Evolutionary conservation across 352 stramenopile genomes (phyloP), one percentile per base, ranked within the genome.

Genomic region (Phytopythium boreale): DNA sequence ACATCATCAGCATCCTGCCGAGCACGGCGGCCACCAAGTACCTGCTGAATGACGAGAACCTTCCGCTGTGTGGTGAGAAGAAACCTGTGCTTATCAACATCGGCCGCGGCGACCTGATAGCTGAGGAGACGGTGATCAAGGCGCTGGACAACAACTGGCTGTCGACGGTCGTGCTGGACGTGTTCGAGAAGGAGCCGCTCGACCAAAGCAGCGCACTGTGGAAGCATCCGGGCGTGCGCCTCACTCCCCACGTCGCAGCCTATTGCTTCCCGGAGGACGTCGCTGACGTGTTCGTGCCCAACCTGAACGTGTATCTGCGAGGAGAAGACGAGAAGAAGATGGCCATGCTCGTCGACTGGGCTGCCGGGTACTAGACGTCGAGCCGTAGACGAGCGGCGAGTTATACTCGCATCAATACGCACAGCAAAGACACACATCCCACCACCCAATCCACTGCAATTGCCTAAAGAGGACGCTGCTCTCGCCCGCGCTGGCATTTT

Each of bases 31-130:
- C 74, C 34, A 97, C 90, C 62, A 77, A 77, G 55, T 77, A 84
- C 57, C 60, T 96, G 22, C 70, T 97, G 29, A 81, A 64, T 11
- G 71, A 80, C 24, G 52, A 66, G 43, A 74, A 77, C 22, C 68
- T 97, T 4, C 36, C 52, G 12, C 36, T 71, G 34, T 91, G 82
- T 37, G 61, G 61, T 0, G 51, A 71, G n/a, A 82, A 88, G 73
- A 72, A 88, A 66, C 85, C 86, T n/a, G 80, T 93, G 46, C 83
- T 97, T 63, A 82, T 97, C 68, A 97, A 97, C 71, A 86, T 95
- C 24, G 90, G 90, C 15, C 82, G 90, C 34, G 90, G 90, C 24
- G 88, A 95, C 61, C 70, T 97, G 53, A 82, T 96, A 56, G 63
- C 64, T 15, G 82, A 93, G 61, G 20, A 58, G 22, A 70, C 62